Percentiles rank a stretch among this genome's conserved stretches.
These are phyloP conservation scores for Aciculosporium take DNA, from an alignment of 2,329 filamentous ascomycete species.

Conservation along the genomic window DNA sequence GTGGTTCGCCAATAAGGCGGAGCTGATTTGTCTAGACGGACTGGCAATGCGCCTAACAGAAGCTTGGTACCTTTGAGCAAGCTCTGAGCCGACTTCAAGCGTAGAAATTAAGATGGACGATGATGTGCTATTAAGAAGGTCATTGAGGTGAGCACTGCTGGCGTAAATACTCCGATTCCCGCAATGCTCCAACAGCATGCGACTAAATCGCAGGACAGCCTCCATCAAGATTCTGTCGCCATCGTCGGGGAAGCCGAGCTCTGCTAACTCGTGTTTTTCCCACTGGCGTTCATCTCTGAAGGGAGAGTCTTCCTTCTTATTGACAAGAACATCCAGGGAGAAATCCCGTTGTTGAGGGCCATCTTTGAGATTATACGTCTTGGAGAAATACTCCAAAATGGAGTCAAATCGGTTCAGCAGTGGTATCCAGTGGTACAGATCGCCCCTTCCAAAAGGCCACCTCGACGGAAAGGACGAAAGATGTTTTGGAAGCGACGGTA, in stretches of 20 bases:
- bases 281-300: slow-evolving; percentile 34
- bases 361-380: slow-evolving; percentile 63
- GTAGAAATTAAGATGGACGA: slow-evolving; percentile 63
- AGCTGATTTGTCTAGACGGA: slow-evolving; percentile 51
- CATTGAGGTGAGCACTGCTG: slow-evolving; percentile 79
- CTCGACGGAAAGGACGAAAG: slow-evolving; percentile 69
- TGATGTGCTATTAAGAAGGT: slow-evolving; percentile 77
- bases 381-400: slow-evolving; percentile 69
- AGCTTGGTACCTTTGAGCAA: slow-evolving; percentile 86
- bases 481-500: slow-evolving; percentile 63
- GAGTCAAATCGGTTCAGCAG: slow-evolving; percentile 86
- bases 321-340: slow-evolving; percentile 47
- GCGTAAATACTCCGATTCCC: slow-evolving; percentile 93
- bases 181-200: slow-evolving; percentile 81
- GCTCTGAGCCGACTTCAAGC: slow-evolving; percentile 66
- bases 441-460: slow-evolving; percentile 93
- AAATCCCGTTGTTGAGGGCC: slow-evolving; percentile 74
- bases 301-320: slow-evolving; percentile 37
- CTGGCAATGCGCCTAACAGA: slow-evolving; percentile 65
- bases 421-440: slow-evolving; percentile 96
- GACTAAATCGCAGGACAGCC: slow-evolving; percentile 69
- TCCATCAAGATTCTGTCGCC: slow-evolving; percentile 73
- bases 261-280: slow-evolving; percentile 31
- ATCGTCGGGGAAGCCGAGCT: slow-evolving; percentile 53
- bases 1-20: slow-evolving; percentile 66